Conservation (phyloP, 192 early-diverging fungal genomes). For the Coemansia brasiliensis region DNA sequence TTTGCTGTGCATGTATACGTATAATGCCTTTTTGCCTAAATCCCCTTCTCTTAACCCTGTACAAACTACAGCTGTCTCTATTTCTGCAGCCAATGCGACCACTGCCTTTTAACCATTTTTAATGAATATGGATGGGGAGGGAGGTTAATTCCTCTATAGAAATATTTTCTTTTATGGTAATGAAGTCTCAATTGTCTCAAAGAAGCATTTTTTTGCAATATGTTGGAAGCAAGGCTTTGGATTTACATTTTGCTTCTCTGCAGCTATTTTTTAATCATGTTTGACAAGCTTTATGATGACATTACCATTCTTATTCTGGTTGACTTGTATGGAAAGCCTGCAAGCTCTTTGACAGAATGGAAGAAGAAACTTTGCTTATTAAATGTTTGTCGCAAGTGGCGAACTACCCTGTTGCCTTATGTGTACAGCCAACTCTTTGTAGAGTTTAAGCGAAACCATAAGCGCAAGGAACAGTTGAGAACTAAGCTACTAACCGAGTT, state of each 20-base stretch:
- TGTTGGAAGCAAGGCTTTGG: background rate
- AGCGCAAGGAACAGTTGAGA: background rate
- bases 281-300: background rate
- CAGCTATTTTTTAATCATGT: background rate
- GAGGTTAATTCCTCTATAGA: too few species aligned
- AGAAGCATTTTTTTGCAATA: background rate
- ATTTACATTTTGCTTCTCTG: background rate
- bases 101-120: background rate
- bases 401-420: background rate
- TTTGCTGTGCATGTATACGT: conserved; percentile 71
- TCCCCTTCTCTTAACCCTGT: background rate
- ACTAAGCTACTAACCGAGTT: background rate
- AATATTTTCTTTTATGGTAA: background rate
- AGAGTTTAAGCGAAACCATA: background rate
- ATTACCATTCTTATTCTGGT: background rate
- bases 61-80: background rate
- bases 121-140: too few species aligned
- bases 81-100: conserved; percentile 3
- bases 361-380: background rate
- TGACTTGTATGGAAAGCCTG: too few species aligned
- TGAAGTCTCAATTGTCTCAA: background rate
- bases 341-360: background rate
- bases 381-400: conserved; percentile 1
- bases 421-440: conserved; percentile 1
- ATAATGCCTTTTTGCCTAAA: conserved; percentile 30